Conservation (phyloP, 169 alveolate genomes). For the Eimeria sp. region DNA sequence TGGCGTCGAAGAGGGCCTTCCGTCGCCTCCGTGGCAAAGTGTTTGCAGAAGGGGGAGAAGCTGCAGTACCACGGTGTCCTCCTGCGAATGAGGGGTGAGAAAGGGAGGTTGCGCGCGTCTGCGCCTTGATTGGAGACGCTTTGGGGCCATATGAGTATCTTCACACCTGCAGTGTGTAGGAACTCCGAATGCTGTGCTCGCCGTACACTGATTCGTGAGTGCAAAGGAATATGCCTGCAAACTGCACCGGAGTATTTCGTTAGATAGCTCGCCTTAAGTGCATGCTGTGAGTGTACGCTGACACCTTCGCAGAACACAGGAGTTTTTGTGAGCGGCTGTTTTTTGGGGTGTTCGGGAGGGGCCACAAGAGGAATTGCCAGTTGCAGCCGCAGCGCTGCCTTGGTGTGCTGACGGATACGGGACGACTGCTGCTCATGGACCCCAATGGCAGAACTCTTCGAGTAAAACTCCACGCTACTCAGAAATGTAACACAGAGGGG, state of each 20-base stretch:
- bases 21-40: slow-evolving; percentile 23
- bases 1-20: background rate
- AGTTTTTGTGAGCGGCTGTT: background rate
- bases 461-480: background rate
- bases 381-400: slow-evolving; percentile 78
- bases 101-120: too few relatives aligned
- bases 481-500: background rate
- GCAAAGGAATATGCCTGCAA: background rate
- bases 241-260: background rate
- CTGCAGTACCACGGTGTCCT: slow-evolving; percentile 54
- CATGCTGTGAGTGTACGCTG: background rate
- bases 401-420: slow-evolving; percentile 48
- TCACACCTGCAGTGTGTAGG: background rate
- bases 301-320: slow-evolving; percentile 24
- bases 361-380: slow-evolving; percentile 67
- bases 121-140: background rate
- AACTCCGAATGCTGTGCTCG: background rate
- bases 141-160: too few relatives aligned
- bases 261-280: background rate
- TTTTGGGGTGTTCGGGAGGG: background rate
- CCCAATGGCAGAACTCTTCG: slow-evolving; percentile 5
- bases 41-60: slow-evolving; percentile 57
- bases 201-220: background rate
- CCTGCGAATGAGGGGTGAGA: slow-evolving; percentile 68
- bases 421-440: slow-evolving; percentile 66